Base-by-base conservation (phyloP, 2,329 filamentous ascomycete genomes). In the Coniochaeta prunicola region DNA sequence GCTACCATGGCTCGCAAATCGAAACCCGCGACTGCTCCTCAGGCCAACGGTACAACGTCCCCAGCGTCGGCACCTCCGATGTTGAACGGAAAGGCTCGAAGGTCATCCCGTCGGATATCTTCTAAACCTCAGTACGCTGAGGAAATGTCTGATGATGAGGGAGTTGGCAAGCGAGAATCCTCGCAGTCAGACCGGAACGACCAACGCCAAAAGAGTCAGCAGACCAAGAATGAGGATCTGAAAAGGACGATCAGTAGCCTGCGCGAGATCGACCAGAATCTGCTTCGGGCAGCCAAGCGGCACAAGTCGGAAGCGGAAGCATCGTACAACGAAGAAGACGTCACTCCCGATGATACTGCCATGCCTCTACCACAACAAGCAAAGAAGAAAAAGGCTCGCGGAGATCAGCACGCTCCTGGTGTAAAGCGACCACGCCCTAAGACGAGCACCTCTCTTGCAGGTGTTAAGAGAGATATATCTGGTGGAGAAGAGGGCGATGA, bases 181-280 rank as follows among this genome's bases (percentile, higher is more conserved):
- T n/a, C 40, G 5, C 9, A 38, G 19, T 38, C 36, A n/a, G 19
- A 45, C 7, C 19, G 10, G 8, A 12, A 24, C 4, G 19, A 12
- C 2, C 40, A 24, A 7, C 19, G 21, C 13, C 40, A 45, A 19
- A 24, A 3, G 19, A 45, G 5, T 4, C 10, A 1, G n/a, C 40
- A 24, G 24, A 4, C 19, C 40, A 24, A 24, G 9, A 21, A 24
- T 13, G 65, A 71, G 10, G 69, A 67, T 1, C 70, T 79, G 6
- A 66, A 76, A 9, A 62, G 70, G 3, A 77, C 77, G 19, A 72
- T 79, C 60, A 71, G 73, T n/a, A 71, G 73, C n/a, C 69, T 82
- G 28, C 74, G 71, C 5, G 71, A 78, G 62, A 81, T 82, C 77
- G 80, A 82, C 53, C 68, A 74, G 17, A 70, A 71, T n/a, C 65